A percentile compares a stretch with the other conserved stretches of the same genome.
These are phyloP conservation scores for Colletotrichum sojae DNA, from an alignment of 2,329 filamentous ascomycete genomes.

Conservation along the genomic window DNA sequence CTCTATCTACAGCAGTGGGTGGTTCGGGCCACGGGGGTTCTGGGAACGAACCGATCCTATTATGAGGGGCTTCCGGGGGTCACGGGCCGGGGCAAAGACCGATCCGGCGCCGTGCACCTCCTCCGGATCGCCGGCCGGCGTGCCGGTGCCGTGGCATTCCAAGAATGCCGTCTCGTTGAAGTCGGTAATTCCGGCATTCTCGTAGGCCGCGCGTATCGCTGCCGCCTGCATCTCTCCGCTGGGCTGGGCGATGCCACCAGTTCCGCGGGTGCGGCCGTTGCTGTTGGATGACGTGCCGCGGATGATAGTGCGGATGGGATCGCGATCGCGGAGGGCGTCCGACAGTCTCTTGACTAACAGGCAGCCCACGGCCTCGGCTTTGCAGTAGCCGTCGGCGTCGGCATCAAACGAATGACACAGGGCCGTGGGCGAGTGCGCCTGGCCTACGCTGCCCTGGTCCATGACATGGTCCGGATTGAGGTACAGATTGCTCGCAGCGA, in stretches of 20 bases:
- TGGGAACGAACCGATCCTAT: no score
- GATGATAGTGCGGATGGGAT: conserved; percentile 54
- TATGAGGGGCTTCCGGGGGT: no score
- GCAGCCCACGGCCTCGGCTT: conserved; percentile 43
- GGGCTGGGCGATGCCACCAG: conserved; percentile 52
- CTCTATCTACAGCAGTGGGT: background rate
- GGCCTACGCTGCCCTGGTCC: conserved; percentile 24
- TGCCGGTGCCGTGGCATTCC: conserved; percentile 59
- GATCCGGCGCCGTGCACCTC: conserved; percentile 49
- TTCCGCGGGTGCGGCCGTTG: conserved; percentile 37
- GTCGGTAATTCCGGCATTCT: conserved; percentile 44
- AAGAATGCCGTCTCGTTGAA: conserved; percentile 48
- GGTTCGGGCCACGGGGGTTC: conserved; percentile 7
- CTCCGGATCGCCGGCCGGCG: conserved; percentile 53
- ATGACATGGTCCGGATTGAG: conserved; percentile 48
- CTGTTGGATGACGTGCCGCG: conserved; percentile 32
- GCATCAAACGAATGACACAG: conserved; percentile 40
- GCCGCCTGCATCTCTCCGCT: conserved; percentile 48
- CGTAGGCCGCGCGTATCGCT: conserved; percentile 49
- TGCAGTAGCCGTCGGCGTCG: conserved; percentile 60
- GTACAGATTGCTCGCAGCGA: conserved; percentile 50
- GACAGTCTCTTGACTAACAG: no score
- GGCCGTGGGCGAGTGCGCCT: conserved; percentile 5
- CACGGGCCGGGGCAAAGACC: conserved; percentile 43
- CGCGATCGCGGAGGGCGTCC: conserved; percentile 48